Conservation (phyloP, 768 basidiomycete species). For the Mycena epipterygia region DNA sequence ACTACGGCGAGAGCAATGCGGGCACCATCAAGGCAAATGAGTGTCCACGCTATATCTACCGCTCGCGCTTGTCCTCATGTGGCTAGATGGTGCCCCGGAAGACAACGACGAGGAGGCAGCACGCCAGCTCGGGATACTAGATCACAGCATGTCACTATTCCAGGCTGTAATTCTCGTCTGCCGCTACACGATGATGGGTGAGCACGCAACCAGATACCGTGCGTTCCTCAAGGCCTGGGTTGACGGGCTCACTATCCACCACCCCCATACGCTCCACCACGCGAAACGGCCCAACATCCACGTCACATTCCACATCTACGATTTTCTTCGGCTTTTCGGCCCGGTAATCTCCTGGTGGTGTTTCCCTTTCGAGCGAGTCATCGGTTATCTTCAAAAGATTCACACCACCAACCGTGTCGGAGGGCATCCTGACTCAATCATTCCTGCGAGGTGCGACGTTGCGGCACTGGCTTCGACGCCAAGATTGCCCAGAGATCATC, state of each 20-base stretch:
- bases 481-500: conserved; percentile 31
- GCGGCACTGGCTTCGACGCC: conserved; percentile 33
- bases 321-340: conserved; percentile 51
- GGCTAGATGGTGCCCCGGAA: conserved; percentile 38
- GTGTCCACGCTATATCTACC: conserved; percentile 51
- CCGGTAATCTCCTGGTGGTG: conserved; percentile 54
- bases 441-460: conserved; percentile 29
- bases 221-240: conserved; percentile 41
- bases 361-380: conserved; percentile 54
- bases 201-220: conserved; percentile 25
- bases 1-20: conserved; percentile 43
- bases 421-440: conserved; percentile 21
- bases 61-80: conserved; percentile 47
- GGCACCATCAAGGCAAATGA: conserved; percentile 53
- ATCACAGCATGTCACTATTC: conserved; percentile 46
- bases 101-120: conserved; percentile 1
- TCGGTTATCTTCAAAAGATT: conserved; percentile 50
- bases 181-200: conserved; percentile 32
- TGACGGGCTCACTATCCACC: conserved; percentile 36
- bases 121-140: conserved; percentile 30
- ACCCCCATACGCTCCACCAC: conserved; percentile 38
- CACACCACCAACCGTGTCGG: conserved; percentile 48
- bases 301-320: conserved; percentile 47
- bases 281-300: conserved; percentile 42
- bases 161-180: conserved; percentile 40